Base-by-base conservation (phyloP, 129 eudicot genomes). In the Escallonia herrerae region DNA sequence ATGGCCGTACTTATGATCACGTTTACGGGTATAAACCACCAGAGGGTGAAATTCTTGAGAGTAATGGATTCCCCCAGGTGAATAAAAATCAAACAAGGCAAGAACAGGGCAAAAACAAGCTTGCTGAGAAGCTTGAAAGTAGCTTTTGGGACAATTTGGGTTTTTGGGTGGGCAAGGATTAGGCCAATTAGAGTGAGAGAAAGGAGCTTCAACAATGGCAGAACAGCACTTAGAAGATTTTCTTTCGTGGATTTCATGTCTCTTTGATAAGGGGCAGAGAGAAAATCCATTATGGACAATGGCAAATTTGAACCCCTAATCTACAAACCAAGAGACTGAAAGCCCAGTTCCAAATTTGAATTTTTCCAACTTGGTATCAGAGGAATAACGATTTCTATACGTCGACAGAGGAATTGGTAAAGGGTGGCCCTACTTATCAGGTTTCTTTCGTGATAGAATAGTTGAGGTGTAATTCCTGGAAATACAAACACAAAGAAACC, bases 1-100 rank as follows among this genome's bases (percentile, higher is more conserved):
- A 81, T 69, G 5, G 56, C 65, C 4, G 94, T 86, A 37, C 87
- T 83, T n/a, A 90, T 15, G 33, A 90, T 51, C 7, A 90, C 95
- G n/a, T 90, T 90, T 14, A 79, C 84, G 0, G 97, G 97, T 37
- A 90, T 76, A 72, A 90, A 86, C 97, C 97, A 90, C 97, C 95
- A 85, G 9, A 65, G 74, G 22, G 79, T 59, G 56, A 90, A 70
- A 60, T 83, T 90, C 49, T 83, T 43, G 5, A 77, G 53, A 40
- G 95, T 78, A 55, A 90, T 81, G 12, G 88, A 68, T 70, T 81
- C 75, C 41, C 97, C 97, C 41, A 90, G 78, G 65, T 90, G 85
- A 41, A 80, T 72, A 68, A 90, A 86, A 77, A 90, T 90, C 48
- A 80, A 52, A 72, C 95, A 90, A 37, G 97, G 97, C 40, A 90